Evolutionary conservation across 306 rosid species (phyloP).

Genomic region (Cercis canadensis): DNA sequence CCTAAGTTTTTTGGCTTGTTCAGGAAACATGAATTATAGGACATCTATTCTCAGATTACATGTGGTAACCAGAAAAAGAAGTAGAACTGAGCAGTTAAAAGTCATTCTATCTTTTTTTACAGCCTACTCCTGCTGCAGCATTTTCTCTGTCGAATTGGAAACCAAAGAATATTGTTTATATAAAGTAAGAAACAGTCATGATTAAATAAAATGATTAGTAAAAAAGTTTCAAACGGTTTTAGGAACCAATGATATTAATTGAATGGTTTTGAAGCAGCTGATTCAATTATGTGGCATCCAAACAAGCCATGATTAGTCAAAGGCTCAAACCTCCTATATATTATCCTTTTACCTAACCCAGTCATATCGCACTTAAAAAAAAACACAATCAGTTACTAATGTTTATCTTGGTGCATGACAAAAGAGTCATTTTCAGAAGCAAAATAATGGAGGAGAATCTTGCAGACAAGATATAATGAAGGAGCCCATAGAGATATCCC

Average conservation of each 20-base stretch:
- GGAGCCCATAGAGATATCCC: slow-evolving; percentile 59
- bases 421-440: slow-evolving; percentile 65
- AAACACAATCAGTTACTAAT: slow-evolving; percentile 43
- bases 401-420: slow-evolving; percentile 57
- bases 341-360: slow-evolving; percentile 55
- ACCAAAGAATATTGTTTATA: too few relatives aligned
- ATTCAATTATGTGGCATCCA: slow-evolving; percentile 27
- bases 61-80: too few relatives aligned
- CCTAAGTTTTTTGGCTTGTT: too few relatives aligned
- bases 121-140: too few relatives aligned
- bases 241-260: too few relatives aligned
- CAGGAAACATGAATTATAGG: too few relatives aligned
- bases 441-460: slow-evolving; percentile 85
- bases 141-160: not conserved
- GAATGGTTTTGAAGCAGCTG: not conserved
- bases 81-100: too few relatives aligned
- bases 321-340: slow-evolving; percentile 32
- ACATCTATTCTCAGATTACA: too few relatives aligned
- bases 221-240: too few relatives aligned
- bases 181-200: too few relatives aligned
- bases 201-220: too few relatives aligned
- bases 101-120: too few relatives aligned
- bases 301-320: slow-evolving; percentile 36
- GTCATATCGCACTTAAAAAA: slow-evolving; percentile 46
- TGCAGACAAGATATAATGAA: slow-evolving; percentile 63